Evolutionary conservation across 202 grass and related monocot species (phyloP), one percentile per base, ranked within the genome.

Genomic region (Carex arenaria): DNA sequence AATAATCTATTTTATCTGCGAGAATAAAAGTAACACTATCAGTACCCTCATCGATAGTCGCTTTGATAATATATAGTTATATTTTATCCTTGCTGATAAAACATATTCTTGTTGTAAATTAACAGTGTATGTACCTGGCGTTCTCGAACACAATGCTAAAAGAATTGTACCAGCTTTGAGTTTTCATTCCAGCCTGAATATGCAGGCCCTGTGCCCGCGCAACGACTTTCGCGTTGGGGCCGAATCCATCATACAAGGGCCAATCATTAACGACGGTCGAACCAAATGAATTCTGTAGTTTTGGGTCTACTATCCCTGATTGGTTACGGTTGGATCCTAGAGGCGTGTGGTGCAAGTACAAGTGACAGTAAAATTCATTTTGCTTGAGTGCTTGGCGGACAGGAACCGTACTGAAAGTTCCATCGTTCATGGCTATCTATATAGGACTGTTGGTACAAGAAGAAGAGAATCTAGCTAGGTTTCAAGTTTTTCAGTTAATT

Each of bases 271-370:
- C 67, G 38, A 12, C 8, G 2, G 6, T 43, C 0, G 2, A 10
- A 17, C 67, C 17, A 36, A 70, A 40, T 3, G 7, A 9, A 10
- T 45, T 43, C 0, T 0, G 6, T 19, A 19, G 30, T 4, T 7
- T 10, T 67, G 30, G 10, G 11, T 64, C 18, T 45, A 20, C 12
- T 45, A 70, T 45, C 0, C 7, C 9, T 43, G 8, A 1, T 43
- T 70, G 67, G 67, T 70, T 20, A 0, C 3, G 18, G 13, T 75
- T 84, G 1, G 67, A 3, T 14, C 65, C 51, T 0, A 9, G 1
- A 13, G 11, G 2, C 13, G 64, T 85, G 83, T 78, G 83, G 83
- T 78, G 53, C 3, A 85, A n/a, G 56, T 85, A 85, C 14, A 85
- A 9, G 22, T 52, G 14, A 22, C 78, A 85, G 70, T 65, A 75